Evolutionary conservation across 257 asterid species (phyloP).

Genomic region (Solanum lycopersicoides): DNA sequence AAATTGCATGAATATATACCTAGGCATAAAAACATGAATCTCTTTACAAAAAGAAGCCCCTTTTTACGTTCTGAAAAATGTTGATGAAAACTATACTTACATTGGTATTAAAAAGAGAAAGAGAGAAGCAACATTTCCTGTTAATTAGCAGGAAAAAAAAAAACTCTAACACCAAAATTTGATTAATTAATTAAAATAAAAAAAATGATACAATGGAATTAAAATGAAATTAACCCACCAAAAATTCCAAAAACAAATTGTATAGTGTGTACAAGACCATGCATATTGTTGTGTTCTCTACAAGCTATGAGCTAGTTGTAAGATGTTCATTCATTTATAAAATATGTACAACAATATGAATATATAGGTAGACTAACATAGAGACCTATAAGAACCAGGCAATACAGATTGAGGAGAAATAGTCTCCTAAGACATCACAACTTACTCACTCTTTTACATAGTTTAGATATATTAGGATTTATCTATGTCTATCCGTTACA

Average conservation of each 20-base stretch:
- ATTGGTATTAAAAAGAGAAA: slow-evolving; percentile 71
- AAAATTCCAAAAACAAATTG: slow-evolving; percentile 55
- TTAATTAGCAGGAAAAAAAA: background rate
- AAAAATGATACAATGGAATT: background rate
- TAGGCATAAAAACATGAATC: too few species aligned
- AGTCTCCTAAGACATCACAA: background rate
- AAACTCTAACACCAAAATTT: background rate
- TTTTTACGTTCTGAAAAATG: too few species aligned
- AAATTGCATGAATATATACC: too few species aligned
- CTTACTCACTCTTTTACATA: background rate
- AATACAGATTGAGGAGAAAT: background rate
- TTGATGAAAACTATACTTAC: slow-evolving; percentile 13
- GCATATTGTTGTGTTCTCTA: background rate
- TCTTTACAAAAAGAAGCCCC: too few species aligned
- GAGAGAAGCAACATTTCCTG: slow-evolving; percentile 63
- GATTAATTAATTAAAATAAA: background rate
- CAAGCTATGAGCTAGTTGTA: background rate
- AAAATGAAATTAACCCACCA: slow-evolving; percentile 19
- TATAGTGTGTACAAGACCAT: slow-evolving; percentile 12
- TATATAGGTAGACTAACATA: background rate
- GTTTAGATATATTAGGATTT: background rate
- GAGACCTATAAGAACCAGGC: background rate
- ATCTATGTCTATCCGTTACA: background rate
- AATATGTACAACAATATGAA: background rate
- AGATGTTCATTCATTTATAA: background rate